phyloP scores from a whole-genome alignment of 2,329 filamentous ascomycete genomes.

The Lasiodiplodia theobromae region DNA sequence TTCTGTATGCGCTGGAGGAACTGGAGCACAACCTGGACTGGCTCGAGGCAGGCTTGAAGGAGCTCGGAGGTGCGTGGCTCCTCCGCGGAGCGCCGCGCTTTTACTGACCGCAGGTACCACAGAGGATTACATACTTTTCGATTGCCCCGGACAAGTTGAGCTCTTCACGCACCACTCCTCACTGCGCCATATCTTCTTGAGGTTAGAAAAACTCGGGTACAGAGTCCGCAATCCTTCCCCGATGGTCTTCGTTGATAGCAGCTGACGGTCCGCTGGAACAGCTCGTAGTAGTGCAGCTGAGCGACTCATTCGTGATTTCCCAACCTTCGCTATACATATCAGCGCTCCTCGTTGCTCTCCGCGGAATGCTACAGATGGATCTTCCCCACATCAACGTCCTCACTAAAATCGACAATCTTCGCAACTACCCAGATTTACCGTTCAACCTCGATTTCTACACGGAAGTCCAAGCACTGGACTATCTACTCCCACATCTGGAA shows the following conservation, averaged over 20 bases:
- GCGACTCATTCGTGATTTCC: constrained; percentile 92
- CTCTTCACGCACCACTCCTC: constrained; percentile 95
- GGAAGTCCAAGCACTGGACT: constrained; percentile 90
- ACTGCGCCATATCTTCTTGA: constrained; percentile 88
- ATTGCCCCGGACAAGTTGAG: constrained; percentile 97
- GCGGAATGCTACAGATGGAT: constrained; percentile 98
- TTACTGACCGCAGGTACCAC: constrained; percentile 3
- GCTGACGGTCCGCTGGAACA: constrained; percentile 53
- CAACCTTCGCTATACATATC: constrained; percentile 95
- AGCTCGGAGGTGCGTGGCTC: constrained; percentile 65
- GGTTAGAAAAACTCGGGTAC: constrained; percentile 88
- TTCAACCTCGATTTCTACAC: constrained; percentile 99
- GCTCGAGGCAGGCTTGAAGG: constrained; percentile 81
- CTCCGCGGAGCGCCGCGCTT: constrained; percentile 31
- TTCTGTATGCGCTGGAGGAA: constrained; percentile 93
- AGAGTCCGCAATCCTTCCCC: constrained; percentile 67
- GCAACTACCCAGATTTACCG: constrained; percentile 81
- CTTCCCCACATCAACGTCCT: constrained; percentile 95
- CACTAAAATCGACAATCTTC: constrained; percentile 95
- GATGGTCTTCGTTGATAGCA: constrained; percentile 16
- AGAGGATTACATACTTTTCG: constrained; percentile 93
- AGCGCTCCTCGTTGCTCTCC: constrained; percentile 87
- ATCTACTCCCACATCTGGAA: constrained; percentile 81
- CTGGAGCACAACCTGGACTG: constrained; percentile 93
- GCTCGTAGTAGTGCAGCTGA: constrained; percentile 92